Conservation (phyloP, 345 rosid genomes). For the Euphorbia peplus region DNA sequence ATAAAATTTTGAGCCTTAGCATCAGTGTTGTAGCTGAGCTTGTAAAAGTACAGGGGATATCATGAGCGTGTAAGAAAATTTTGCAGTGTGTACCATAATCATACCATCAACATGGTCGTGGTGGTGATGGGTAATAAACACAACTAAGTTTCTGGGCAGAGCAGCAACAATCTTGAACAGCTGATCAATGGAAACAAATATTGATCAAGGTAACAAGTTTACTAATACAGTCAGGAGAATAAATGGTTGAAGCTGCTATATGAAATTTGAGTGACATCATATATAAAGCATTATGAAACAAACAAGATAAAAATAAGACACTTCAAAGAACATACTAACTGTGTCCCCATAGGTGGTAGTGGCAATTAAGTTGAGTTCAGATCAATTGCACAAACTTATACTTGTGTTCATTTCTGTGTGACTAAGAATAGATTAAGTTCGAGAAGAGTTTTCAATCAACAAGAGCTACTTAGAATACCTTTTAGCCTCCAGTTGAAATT, state of each 20-base stretch:
- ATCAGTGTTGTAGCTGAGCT: neutral
- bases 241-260: neutral
- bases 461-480: neutral
- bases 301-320: conserved; percentile 5
- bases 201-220: conserved; percentile 12
- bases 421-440: neutral
- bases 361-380: neutral
- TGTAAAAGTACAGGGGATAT: neutral
- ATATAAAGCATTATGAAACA: conserved; percentile 1
- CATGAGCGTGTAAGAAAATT: neutral
- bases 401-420: neutral
- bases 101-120: conserved; percentile 81
- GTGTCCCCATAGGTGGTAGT: neutral
- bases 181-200: conserved; percentile 37
- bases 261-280: neutral
- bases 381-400: neutral
- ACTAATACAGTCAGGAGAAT: neutral
- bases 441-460: neutral
- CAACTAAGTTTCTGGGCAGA: conserved; percentile 67
- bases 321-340: neutral
- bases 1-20: neutral
- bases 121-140: conserved; percentile 87
- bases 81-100: conserved; percentile 7
- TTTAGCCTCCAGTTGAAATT: neutral
- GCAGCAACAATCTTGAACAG: conserved; percentile 62